Conservation (phyloP, 495 filamentous ascomycete genomes). For the Jackrogersella minutella region DNA sequence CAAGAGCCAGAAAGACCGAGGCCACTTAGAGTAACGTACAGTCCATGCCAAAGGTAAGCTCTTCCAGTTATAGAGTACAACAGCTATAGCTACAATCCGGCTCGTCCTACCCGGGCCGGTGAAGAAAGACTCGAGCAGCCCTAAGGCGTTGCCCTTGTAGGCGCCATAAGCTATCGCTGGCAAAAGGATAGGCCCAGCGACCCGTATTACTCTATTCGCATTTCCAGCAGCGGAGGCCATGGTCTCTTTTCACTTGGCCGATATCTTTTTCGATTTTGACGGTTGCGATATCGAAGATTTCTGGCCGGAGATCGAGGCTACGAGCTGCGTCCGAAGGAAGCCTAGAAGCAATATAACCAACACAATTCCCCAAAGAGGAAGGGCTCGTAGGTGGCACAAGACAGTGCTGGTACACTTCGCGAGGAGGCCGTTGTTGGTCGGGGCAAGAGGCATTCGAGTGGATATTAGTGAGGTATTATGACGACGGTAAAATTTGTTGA, state of each 20-base stretch:
- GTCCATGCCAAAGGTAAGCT: slow-evolving; percentile 80
- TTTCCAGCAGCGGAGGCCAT: slow-evolving; percentile 55
- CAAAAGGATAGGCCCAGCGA: slow-evolving; percentile 47
- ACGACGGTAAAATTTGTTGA: neutral
- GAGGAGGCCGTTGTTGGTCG: slow-evolving; percentile 28
- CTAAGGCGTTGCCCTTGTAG: slow-evolving; percentile 51
- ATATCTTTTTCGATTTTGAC: neutral
- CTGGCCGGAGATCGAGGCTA: slow-evolving; percentile 3
- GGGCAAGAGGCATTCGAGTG: slow-evolving; percentile 37
- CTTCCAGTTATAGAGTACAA: slow-evolving; percentile 72
- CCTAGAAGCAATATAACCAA: slow-evolving; percentile 44
- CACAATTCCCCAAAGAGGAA: slow-evolving; percentile 53
- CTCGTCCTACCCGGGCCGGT: slow-evolving; percentile 59
- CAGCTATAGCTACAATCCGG: slow-evolving; percentile 58
- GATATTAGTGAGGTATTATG: neutral
- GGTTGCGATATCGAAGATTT: neutral
- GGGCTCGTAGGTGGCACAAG: slow-evolving; percentile 49
- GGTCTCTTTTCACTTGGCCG: neutral
- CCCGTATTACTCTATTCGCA: slow-evolving; percentile 44
- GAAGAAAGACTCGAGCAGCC: slow-evolving; percentile 51
- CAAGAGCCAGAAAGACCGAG: neutral
- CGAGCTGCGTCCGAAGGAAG: slow-evolving; percentile 38
- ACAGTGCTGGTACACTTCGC: slow-evolving; percentile 48
- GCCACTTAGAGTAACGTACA: slow-evolving; percentile 53
- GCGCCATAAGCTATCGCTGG: slow-evolving; percentile 51